phyloP scores from a whole-genome alignment of 139 green algal genomes.

The Tetradesmus lagerheimii region DNA sequence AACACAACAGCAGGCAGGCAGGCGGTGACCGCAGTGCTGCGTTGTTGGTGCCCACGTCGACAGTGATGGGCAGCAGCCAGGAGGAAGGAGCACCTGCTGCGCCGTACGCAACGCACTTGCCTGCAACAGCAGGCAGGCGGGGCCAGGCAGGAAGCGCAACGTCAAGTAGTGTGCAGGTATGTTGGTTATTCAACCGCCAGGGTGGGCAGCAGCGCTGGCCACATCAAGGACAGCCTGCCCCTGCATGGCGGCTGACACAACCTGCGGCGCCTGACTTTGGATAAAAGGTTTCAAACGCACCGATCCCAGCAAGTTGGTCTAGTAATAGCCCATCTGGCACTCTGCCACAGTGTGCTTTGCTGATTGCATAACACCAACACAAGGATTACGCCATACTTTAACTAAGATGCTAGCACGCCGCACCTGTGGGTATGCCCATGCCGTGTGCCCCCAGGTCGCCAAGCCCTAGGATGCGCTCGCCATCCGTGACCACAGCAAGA shows the following conservation, averaged over 20 bases:
- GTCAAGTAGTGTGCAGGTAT: no score
- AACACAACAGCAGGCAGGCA: neutral
- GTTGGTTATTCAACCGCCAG: no score
- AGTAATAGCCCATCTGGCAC: no score
- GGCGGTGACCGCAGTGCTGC: conserved; percentile 49
- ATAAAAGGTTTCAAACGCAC: no score
- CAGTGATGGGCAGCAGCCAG: conserved; percentile 77
- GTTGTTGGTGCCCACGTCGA: conserved; percentile 90
- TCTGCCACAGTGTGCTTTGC: no score
- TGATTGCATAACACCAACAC: no score
- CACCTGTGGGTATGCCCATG: conserved; percentile 79
- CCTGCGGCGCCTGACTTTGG: no score
- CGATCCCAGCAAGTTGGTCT: no score
- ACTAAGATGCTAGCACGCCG: neutral
- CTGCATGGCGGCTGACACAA: conserved; percentile 27
- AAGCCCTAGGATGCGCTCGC: conserved; percentile 82
- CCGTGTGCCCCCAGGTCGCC: conserved; percentile 83
- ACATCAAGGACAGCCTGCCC: conserved; percentile 37
- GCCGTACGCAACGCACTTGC: conserved; percentile 64
- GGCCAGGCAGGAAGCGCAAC: no score
- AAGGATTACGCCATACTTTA: no score
- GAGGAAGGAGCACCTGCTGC: conserved; percentile 55
- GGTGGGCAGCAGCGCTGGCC: no score
- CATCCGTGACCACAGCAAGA: conserved; percentile 65
- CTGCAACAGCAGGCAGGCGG: neutral